Base-by-base conservation (phyloP, 2,329 filamentous ascomycete species). In the Fusarium humuli region DNA sequence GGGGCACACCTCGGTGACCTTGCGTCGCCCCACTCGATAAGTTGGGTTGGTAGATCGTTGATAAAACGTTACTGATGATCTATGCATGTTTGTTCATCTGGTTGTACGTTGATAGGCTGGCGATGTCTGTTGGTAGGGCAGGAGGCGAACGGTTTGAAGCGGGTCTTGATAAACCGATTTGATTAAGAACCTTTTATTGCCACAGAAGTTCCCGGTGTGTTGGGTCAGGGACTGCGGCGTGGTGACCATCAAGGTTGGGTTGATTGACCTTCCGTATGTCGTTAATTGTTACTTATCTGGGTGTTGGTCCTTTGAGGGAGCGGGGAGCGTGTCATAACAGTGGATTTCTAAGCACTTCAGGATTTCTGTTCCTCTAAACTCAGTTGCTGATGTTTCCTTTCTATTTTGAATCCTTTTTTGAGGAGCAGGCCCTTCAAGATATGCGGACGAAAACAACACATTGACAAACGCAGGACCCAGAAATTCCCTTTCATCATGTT, bases 161-260 rank as follows among this genome's bases (percentile, higher is more conserved):
- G 23, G 34, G 44, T 49, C 49, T 64, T 48, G 41, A 37, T 47
- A 58, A 65, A 65, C 52, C 32, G 60, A 48, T 65, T 10, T 65
- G 60, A 65, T 65, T 22, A 9, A 9, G 9, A 8, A 10, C 32
- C 37, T 41, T 13, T 8, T 52, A 3, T 59, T 29, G 61, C 13
- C 45, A 50, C 60, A 65, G 32, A 65, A 65, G 61, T 46, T 49
- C 52, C 49, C 49, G 23, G 23, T 42, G 7, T 37, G 25, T 25
- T 49, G 42, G 60, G 25, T 50, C 44, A 46, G 57, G 27, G 20
- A 42, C 25, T 65, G 45, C 52, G 61, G 60, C 52, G 27, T 41
- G 6, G 60, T 3, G 12, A 16, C 25, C 52, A 61, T 61, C 56
- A 61, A 30, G 46, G 56, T 46, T 25, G 25, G 7, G 16, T 5